Evolutionary conservation across 1,284 basidiomycete species (phyloP).

Genomic region (Cystobasidiaceae sp.): DNA sequence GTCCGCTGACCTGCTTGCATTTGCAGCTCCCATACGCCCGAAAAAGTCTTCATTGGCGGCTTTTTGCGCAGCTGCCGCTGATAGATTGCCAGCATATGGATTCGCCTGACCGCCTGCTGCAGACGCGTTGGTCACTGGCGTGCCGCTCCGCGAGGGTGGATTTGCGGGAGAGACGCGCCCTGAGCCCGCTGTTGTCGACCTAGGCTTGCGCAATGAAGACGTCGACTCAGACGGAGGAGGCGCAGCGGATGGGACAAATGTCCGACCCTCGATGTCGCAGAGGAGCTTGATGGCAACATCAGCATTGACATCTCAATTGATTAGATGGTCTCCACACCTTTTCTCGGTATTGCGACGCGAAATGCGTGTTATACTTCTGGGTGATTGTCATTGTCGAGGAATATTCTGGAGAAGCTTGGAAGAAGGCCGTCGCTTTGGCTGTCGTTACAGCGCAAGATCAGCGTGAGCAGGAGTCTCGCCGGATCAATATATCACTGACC

Average conservation of each 20-base stretch:
- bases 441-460: background rate
- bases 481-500: slow-evolving; percentile 40
- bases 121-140: slow-evolving; percentile 54
- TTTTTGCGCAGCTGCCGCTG: slow-evolving; percentile 52
- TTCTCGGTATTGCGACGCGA: slow-evolving; percentile 82
- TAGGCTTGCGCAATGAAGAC: slow-evolving; percentile 51
- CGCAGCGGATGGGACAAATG: slow-evolving; percentile 65
- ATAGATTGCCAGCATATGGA: slow-evolving; percentile 44
- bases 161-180: slow-evolving; percentile 54
- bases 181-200: slow-evolving; percentile 45
- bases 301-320: no score
- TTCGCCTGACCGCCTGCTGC: slow-evolving; percentile 13
- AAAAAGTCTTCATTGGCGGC: slow-evolving; percentile 71
- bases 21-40: slow-evolving; percentile 62
- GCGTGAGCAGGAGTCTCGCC: no score
- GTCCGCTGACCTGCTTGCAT: slow-evolving; percentile 63
- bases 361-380: slow-evolving; percentile 86
- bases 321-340: slow-evolving; percentile 71
- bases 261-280: slow-evolving; percentile 60
- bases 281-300: no score
- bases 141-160: slow-evolving; percentile 54
- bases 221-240: slow-evolving; percentile 49
- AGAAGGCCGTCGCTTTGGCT: slow-evolving; percentile 49
- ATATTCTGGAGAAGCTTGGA: slow-evolving; percentile 72
- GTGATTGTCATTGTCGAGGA: slow-evolving; percentile 61